Evolutionary conservation across 2,329 filamentous ascomycete species (phyloP).

Genomic region (Fusarium acutatum): DNA sequence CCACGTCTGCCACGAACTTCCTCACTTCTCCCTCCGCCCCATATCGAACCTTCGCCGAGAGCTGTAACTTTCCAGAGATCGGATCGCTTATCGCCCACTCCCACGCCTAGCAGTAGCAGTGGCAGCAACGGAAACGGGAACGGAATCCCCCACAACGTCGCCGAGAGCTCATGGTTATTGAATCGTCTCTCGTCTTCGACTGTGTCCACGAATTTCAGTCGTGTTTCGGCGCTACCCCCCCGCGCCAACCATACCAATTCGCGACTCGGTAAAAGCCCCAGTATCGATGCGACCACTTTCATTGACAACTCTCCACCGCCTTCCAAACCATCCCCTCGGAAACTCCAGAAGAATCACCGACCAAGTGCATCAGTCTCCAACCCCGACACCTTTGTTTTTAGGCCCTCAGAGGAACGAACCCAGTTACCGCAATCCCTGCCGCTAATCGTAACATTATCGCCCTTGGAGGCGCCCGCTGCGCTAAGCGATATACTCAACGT

Average conservation of each 20-base stretch:
- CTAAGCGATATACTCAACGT: conserved; percentile 34
- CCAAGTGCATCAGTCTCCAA: conserved; percentile 38
- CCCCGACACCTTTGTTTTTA: conserved; percentile 10
- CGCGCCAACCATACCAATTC: conserved; percentile 45
- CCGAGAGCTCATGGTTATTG: conserved; percentile 57
- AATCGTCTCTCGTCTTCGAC: conserved; percentile 65
- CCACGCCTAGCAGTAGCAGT: neutral
- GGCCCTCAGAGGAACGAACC: conserved; percentile 14
- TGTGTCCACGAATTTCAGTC: conserved; percentile 51
- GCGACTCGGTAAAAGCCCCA: conserved; percentile 53
- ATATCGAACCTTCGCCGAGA: conserved; percentile 40
- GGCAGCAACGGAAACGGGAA: conserved; percentile 20
- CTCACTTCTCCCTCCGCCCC: conserved; percentile 54
- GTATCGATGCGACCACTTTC: conserved; percentile 52
- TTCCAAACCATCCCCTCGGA: conserved; percentile 46
- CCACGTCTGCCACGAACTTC: conserved; percentile 53
- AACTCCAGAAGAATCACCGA: conserved; percentile 50
- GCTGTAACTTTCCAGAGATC: conserved; percentile 21
- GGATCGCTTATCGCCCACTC: conserved; percentile 29
- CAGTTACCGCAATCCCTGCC: conserved; percentile 35
- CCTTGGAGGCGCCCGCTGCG: conserved; percentile 35
- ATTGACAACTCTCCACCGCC: conserved; percentile 44
- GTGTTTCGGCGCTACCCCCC: conserved; percentile 48
- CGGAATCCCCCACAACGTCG: conserved; percentile 44
- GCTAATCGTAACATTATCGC: conserved; percentile 37